phyloP scores from a whole-genome alignment of 2,329 filamentous ascomycete species.

The Lomentospora prolificans region DNA sequence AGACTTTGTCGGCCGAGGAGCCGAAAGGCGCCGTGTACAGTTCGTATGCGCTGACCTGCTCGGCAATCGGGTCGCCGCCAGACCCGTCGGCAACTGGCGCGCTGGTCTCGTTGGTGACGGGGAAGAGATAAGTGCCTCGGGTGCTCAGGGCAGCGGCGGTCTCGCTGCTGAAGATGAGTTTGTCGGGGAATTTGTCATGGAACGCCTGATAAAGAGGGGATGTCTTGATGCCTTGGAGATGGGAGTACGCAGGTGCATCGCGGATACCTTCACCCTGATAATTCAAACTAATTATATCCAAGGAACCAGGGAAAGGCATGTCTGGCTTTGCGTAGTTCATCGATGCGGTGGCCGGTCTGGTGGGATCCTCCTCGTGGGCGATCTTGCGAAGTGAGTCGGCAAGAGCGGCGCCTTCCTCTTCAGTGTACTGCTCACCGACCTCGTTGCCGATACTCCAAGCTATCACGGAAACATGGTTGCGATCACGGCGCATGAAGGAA shows the following conservation, averaged over 20 bases:
- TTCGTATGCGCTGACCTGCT: constrained; percentile 39
- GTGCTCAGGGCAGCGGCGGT: constrained; percentile 35
- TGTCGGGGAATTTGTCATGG: constrained; percentile 32
- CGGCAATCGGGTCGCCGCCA: constrained; percentile 25
- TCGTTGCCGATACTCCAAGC: constrained; percentile 47
- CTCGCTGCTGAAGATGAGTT: constrained; percentile 35
- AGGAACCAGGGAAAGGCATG: constrained; percentile 24
- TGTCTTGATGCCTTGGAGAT: constrained; percentile 20
- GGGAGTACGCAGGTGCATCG: constrained; percentile 19
- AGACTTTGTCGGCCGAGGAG: constrained; percentile 43
- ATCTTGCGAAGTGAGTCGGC: constrained; percentile 30
- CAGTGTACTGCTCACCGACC: constrained; percentile 34
- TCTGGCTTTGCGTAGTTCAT: constrained; percentile 35
- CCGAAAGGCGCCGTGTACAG: constrained; percentile 37
- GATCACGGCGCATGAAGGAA: constrained; percentile 39
- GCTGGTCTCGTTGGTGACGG: constrained; percentile 29
- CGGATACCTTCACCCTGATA: constrained; percentile 43
- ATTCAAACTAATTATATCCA: constrained; percentile 43
- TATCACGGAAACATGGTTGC: constrained; percentile 43
- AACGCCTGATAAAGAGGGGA: constrained; percentile 29
- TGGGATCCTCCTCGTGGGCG: constrained; percentile 34
- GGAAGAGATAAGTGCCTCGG: constrained; percentile 42
- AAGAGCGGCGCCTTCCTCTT: constrained; percentile 19
- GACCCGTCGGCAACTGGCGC: constrained; percentile 26
- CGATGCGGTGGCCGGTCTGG: constrained; percentile 31